Conservation (phyloP, 106 monocot species). For the Agapanthus africanus region DNA sequence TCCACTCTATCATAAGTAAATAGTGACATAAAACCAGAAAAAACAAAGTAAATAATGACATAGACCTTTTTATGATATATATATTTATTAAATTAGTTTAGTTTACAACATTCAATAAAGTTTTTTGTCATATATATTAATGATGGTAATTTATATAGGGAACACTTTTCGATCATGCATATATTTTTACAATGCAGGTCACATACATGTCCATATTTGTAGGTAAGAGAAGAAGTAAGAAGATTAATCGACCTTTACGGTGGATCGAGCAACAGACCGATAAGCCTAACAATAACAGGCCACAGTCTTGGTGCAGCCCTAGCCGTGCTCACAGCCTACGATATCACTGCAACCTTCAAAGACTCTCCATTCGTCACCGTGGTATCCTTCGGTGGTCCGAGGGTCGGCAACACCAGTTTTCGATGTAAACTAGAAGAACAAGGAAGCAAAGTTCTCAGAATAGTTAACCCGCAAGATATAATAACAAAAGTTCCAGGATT, state of each 20-base stretch:
- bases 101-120: too few relatives aligned
- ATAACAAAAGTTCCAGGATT: conserved; percentile 69
- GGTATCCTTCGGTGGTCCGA: conserved; percentile 60
- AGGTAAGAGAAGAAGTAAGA: conserved; percentile 32
- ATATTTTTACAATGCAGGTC: too few relatives aligned
- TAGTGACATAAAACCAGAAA: too few relatives aligned
- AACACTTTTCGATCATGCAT: too few relatives aligned
- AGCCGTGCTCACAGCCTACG: conserved; percentile 49
- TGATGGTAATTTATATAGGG: too few relatives aligned
- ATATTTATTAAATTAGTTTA: too few relatives aligned
- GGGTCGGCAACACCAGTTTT: conserved; percentile 62
- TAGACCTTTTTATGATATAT: too few relatives aligned
- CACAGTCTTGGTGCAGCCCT: conserved; percentile 79
- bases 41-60: too few relatives aligned
- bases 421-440: conserved; percentile 29
- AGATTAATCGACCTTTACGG: conserved; percentile 21
- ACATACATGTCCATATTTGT: too few relatives aligned
- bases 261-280: neutral
- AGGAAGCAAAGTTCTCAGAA: conserved; percentile 52
- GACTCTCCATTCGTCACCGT: conserved; percentile 35
- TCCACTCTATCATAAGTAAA: too few relatives aligned
- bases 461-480: conserved; percentile 56
- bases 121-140: too few relatives aligned
- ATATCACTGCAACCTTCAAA: conserved; percentile 18
- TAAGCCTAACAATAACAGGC: conserved; percentile 64